Evolutionary conservation across 202 grass and related monocot species (phyloP), one percentile per base, ranked within the genome.

Genomic region (Zoysia matrella): DNA sequence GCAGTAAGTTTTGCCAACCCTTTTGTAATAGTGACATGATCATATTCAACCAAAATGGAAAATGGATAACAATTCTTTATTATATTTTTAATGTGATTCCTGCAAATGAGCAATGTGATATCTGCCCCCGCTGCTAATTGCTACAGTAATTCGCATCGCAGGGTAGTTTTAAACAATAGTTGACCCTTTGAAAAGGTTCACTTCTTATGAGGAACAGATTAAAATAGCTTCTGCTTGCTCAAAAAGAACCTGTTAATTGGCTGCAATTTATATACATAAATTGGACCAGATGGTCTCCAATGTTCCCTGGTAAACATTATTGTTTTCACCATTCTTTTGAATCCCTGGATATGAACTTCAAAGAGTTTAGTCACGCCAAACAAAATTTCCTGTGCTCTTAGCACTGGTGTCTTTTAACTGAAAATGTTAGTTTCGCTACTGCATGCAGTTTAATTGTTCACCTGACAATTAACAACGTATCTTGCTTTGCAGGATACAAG

Each of bases 401-500:
- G 41, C 67, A 62, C 6, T 55, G 49, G 2, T 18, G 45, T 5
- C 40, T 14, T 15, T 2, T 36, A 4, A 74, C 2, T 30, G 18
- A 13, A 72, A 66, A 52, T 11, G 41, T 76, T 68, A 6, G 4
- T 16, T 64, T 71, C 16, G 0, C 1, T 71, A 11, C 14, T 76
- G 11, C n/a, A 40, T 39, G 6, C 54, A 18, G 9, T 46, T 65
- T 41, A 11, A 36, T 46, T 63, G 4, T 66, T 80, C 72, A 60
- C 13, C 30, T 36, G 30, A 36, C 18, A 47, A 61, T 80, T 63
- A 60, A 40, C 68, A 78, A 65, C 60, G 11, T 22, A 36, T 45
- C 49, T 51, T 82, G 36, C 10, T 89, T 43, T 84, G 10, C 74
- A 97, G 93, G 77, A 85, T 99, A 99, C 89, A 95, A 85, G 82